phyloP scores from a whole-genome alignment of 2,329 filamentous ascomycete genomes.

The Hypoxylon sp. region DNA sequence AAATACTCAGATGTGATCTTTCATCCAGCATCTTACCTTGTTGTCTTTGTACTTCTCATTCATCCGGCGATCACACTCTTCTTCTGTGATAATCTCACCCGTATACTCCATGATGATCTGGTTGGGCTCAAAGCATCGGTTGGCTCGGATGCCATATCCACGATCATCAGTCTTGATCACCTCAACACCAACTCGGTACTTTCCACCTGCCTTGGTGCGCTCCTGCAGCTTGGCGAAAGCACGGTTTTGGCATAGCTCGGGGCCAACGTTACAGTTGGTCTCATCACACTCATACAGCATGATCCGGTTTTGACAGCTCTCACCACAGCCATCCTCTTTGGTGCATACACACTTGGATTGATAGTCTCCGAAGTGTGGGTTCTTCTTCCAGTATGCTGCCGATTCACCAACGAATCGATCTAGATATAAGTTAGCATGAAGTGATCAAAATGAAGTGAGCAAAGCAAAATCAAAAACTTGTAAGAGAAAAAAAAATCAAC shows the following conservation, averaged over 20 bases:
- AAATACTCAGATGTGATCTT: conserved; percentile 23
- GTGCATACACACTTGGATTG: conserved; percentile 83
- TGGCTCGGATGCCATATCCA: conserved; percentile 91
- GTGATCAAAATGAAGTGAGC: neutral
- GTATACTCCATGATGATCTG: conserved; percentile 99
- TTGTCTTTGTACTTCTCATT: conserved; percentile 93
- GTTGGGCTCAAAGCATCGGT: conserved; percentile 85
- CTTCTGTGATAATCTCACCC: conserved; percentile 95
- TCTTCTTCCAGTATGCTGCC: conserved; percentile 82
- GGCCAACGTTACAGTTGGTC: conserved; percentile 84
- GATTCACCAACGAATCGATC: conserved; percentile 93
- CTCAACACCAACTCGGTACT: conserved; percentile 93
- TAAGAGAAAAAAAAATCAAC: conserved; percentile 48
- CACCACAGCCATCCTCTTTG: conserved; percentile 82
- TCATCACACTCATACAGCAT: conserved; percentile 98
- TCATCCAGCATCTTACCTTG: conserved; percentile 68
- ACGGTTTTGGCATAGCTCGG: conserved; percentile 83
- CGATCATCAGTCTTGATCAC: conserved; percentile 91
- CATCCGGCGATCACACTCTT: conserved; percentile 94
- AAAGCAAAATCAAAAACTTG: neutral
- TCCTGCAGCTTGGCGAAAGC: conserved; percentile 84
- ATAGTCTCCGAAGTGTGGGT: conserved; percentile 78
- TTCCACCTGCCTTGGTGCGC: conserved; percentile 81
- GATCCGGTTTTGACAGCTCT: conserved; percentile 91
- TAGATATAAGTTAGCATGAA: conserved; percentile 57